Conservation (phyloP, 352 stramenopile genomes). For the Phytophthora multivora region DNA sequence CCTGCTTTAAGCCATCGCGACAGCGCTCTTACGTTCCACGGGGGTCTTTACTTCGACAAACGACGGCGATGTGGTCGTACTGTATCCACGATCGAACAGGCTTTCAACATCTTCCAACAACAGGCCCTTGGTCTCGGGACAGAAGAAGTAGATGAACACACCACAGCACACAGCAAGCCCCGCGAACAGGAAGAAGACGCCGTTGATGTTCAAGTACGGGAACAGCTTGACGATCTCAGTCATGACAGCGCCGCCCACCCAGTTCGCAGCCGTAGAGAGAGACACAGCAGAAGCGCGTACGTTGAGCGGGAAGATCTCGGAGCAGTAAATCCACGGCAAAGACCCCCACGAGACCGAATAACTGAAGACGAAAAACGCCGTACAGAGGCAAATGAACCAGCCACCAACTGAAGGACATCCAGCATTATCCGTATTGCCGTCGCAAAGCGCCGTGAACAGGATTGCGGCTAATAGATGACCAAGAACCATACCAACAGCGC, state of each 20-base stretch:
- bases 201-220: constrained; percentile 38
- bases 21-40: constrained; percentile 14
- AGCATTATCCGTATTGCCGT: constrained; percentile 33
- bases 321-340: constrained; percentile 58
- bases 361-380: constrained; percentile 45
- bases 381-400: constrained; percentile 45
- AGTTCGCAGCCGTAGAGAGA: constrained; percentile 47
- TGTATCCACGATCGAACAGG: constrained; percentile 24
- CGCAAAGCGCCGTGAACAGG: constrained; percentile 34
- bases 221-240: constrained; percentile 38
- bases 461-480: constrained; percentile 44
- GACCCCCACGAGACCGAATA: constrained; percentile 36
- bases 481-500: constrained; percentile 44
- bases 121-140: constrained; percentile 33
- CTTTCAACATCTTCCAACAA: constrained; percentile 35
- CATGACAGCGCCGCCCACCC: constrained; percentile 48
- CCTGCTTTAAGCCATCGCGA: constrained; percentile 20
- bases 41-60: constrained; percentile 37
- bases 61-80: constrained; percentile 23
- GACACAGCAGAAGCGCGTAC: constrained; percentile 54
- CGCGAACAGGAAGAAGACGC: constrained; percentile 35
- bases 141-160: constrained; percentile 36
- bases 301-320: constrained; percentile 62
- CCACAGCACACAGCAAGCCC: constrained; percentile 21
- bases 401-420: constrained; percentile 37